These are phyloP conservation scores for Polygonum maritimum DNA, from an alignment of 148 eudicot species.

Conservation along the genomic window DNA sequence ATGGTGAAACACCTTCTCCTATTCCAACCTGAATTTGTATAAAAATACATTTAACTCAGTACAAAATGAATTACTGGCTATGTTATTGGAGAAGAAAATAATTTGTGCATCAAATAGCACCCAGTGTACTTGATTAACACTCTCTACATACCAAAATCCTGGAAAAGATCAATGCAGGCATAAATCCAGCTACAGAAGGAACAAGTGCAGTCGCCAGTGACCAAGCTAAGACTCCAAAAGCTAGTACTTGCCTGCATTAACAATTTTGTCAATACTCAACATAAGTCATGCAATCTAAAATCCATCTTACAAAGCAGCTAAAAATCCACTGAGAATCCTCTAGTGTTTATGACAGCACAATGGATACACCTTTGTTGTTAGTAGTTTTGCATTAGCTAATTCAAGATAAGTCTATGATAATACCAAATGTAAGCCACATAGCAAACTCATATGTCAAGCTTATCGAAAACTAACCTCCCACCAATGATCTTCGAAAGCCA, in stretches of 20 bases:
- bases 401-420: not conserved
- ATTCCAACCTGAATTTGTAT: conserved; percentile 74
- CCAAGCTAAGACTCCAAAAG: conserved; percentile 83
- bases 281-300: not conserved
- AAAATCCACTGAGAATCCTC: not conserved
- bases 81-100: not conserved
- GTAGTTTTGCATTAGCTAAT: too few species aligned
- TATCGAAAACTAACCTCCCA: conserved; percentile 69
- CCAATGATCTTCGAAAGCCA: conserved; percentile 93
- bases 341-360: not conserved
- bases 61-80: not conserved
- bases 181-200: conserved; percentile 80
- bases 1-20: conserved; percentile 99
- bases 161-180: conserved; percentile 83
- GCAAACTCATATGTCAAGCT: not conserved
- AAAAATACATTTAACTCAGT: conserved; percentile 5
- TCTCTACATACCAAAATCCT: conserved; percentile 64
- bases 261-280: not conserved
- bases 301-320: not conserved
- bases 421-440: not conserved
- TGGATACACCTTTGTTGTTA: not conserved
- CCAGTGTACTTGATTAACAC: not conserved
- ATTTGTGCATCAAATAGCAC: not conserved
- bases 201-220: conserved; percentile 90
- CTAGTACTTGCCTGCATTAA: conserved; percentile 73